phyloP scores from a whole-genome alignment of 2,329 filamentous ascomycete species.

The Alternaria solani region DNA sequence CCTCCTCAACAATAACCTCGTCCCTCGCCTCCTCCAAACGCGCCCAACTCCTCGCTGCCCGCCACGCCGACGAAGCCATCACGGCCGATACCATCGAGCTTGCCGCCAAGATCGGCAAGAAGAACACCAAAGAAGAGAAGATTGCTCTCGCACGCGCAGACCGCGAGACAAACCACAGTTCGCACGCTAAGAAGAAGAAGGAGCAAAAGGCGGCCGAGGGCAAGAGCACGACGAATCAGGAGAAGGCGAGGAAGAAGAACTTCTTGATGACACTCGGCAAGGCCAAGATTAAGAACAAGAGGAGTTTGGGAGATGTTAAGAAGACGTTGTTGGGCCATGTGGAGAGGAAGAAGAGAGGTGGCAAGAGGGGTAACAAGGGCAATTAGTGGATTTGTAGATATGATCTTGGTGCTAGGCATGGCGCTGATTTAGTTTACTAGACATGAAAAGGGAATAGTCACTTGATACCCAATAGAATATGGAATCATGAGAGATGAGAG shows the following conservation, averaged over 20 bases:
- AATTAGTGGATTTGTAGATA: constrained; percentile 11
- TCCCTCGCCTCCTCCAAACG: constrained; percentile 58
- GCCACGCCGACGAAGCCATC: constrained; percentile 85
- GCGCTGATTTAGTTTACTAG: not conserved
- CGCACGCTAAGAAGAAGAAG: constrained; percentile 82
- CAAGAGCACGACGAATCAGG: constrained; percentile 96
- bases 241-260: constrained; percentile 98
- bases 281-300: constrained; percentile 93
- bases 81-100: constrained; percentile 93
- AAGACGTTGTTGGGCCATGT: constrained; percentile 83
- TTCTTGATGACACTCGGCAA: constrained; percentile 98
- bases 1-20: constrained; percentile 75
- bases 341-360: constrained; percentile 82
- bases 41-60: constrained; percentile 52
- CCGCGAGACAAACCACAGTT: constrained; percentile 84
- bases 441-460: not conserved
- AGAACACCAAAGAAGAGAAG: constrained; percentile 88
- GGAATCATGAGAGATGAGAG: not conserved
- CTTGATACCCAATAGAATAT: constrained; percentile 8
- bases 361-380: constrained; percentile 74
- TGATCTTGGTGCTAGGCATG: not conserved
- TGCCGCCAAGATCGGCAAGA: constrained; percentile 77
- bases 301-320: constrained; percentile 85
- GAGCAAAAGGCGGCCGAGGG: constrained; percentile 87
- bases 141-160: constrained; percentile 83